A percentile compares a stretch with the other conserved stretches of the same genome.
phyloP scores from a whole-genome alignment of 176 grass and related monocot species.

The Leersia perrieri region DNA sequence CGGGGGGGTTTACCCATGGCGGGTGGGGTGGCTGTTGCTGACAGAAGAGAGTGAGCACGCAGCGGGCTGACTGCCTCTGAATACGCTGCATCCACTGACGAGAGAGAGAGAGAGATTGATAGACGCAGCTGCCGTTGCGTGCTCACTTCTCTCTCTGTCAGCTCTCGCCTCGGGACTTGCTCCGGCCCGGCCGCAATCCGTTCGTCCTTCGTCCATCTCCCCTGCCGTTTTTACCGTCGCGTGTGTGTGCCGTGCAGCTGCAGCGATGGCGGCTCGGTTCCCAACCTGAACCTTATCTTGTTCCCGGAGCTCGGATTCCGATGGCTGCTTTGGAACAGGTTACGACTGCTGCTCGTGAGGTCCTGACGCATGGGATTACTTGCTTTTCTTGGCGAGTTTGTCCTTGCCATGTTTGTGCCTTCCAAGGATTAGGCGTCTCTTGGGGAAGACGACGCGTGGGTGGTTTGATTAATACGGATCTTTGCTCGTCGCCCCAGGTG shows the following conservation, averaged over 20 bases:
- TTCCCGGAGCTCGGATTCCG: constrained; percentile 10
- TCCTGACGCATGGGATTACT: not conserved
- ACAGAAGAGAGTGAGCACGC: constrained; percentile 80
- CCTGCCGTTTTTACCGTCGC: not conserved
- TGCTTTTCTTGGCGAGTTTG: constrained; percentile 10
- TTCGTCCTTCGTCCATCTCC: not conserved
- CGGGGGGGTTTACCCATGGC: not conserved
- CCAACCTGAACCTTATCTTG: constrained; percentile 47
- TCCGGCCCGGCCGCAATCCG: constrained; percentile 20
- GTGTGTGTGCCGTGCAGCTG: not conserved
- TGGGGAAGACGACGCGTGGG: constrained; percentile 20
- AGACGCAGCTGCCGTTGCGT: constrained; percentile 56
- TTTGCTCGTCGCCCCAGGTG: constrained; percentile 31
- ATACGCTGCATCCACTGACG: not conserved
- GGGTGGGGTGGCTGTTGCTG: constrained; percentile 36
- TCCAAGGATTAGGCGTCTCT: constrained; percentile 25
- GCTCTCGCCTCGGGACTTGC: constrained; percentile 41
- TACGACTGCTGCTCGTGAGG: not conserved
- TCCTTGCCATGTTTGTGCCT: constrained; percentile 23
- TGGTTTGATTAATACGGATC: constrained; percentile 32
- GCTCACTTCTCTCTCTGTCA: constrained; percentile 73
- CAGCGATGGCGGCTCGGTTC: not conserved
- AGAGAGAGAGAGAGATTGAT: not conserved
- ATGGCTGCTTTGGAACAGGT: constrained; percentile 34
- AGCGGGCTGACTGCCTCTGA: constrained; percentile 51